Percentiles rank a stretch among this genome's conserved stretches.
These are phyloP conservation scores for Aspergillus felis DNA, from an alignment of 2,329 filamentous ascomycete species.

Conservation along the genomic window DNA sequence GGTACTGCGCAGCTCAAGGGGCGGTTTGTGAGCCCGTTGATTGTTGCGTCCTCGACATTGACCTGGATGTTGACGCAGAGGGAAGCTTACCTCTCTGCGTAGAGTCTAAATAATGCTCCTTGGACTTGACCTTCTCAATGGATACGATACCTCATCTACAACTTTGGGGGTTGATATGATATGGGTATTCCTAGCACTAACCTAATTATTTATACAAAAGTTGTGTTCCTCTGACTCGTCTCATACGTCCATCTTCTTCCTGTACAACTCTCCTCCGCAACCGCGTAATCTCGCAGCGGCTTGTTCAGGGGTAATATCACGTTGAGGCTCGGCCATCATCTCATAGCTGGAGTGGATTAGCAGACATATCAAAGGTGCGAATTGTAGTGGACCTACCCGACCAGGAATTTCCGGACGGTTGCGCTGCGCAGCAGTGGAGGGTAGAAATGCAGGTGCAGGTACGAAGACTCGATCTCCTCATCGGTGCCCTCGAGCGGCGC, in stretches of 20 bases:
- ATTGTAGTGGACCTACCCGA: slow-evolving; percentile 54
- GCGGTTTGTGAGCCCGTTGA: slow-evolving; percentile 56
- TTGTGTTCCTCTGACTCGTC: neutral
- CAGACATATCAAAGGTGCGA: slow-evolving; percentile 1
- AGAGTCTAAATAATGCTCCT: slow-evolving; percentile 12
- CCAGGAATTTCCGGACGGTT: slow-evolving; percentile 91
- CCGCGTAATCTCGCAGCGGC: slow-evolving; percentile 72
- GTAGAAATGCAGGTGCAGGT: slow-evolving; percentile 97
- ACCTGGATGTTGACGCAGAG: slow-evolving; percentile 62
- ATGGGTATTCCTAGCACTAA: slow-evolving; percentile 5
- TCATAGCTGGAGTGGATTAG: slow-evolving; percentile 60
- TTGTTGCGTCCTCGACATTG: slow-evolving; percentile 53
- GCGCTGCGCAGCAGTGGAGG: slow-evolving; percentile 88
- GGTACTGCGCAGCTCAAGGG: slow-evolving; percentile 65
- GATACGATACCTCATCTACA: neutral
- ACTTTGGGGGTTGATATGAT: neutral
- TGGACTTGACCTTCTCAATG: slow-evolving; percentile 2
- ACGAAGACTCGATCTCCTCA: slow-evolving; percentile 81
- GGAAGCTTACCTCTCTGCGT: slow-evolving; percentile 29
- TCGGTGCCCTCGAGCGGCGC: slow-evolving; percentile 77
- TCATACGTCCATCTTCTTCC: slow-evolving; percentile 53
- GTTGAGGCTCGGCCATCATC: slow-evolving; percentile 93
- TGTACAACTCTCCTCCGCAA: slow-evolving; percentile 79
- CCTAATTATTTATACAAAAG: slow-evolving; percentile 6
- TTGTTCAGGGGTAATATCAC: slow-evolving; percentile 96